Evolutionary conservation across 495 filamentous ascomycete species (phyloP).

Genomic region (Letharia lupina): DNA sequence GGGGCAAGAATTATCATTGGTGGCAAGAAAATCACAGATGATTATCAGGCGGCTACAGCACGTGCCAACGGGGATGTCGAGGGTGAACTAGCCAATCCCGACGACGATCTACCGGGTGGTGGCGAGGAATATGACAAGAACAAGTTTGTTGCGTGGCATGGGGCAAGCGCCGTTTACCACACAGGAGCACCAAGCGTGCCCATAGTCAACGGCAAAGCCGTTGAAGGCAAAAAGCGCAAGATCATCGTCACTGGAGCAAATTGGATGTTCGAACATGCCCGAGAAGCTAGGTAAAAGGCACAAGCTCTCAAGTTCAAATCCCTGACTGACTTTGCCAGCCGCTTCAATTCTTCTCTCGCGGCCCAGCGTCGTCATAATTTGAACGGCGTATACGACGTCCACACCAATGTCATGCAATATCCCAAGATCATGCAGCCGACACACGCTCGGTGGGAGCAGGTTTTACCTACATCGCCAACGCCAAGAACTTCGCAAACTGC

Average conservation of each 20-base stretch:
- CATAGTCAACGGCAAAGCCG: conserved; percentile 60
- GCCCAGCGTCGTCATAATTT: conserved; percentile 56
- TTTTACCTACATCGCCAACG: conserved; percentile 32
- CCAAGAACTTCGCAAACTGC: conserved; percentile 22
- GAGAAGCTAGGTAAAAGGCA: conserved; percentile 67
- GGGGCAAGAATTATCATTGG: conserved; percentile 90
- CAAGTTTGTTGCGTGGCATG: conserved; percentile 97
- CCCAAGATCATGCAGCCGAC: conserved; percentile 86
- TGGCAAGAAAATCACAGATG: conserved; percentile 74
- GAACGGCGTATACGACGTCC: conserved; percentile 79
- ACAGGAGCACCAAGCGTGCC: conserved; percentile 71
- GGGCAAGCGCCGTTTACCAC: conserved; percentile 90
- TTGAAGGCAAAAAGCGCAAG: conserved; percentile 67
- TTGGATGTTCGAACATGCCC: conserved; percentile 92
- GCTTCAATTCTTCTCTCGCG: conserved; percentile 67
- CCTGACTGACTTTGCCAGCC: conserved; percentile 44
- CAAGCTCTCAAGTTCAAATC: neutral
- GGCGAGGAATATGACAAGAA: conserved; percentile 84
- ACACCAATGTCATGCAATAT: conserved; percentile 84
- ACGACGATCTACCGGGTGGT: conserved; percentile 60
- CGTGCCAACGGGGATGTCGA: conserved; percentile 74
- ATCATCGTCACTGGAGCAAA: conserved; percentile 91
- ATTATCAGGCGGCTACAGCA: conserved; percentile 77
- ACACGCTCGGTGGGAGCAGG: conserved; percentile 68
- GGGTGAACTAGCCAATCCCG: conserved; percentile 82